Evolutionary conservation across 345 rosid genomes (phyloP).

Genomic region (Physaria fendleri): DNA sequence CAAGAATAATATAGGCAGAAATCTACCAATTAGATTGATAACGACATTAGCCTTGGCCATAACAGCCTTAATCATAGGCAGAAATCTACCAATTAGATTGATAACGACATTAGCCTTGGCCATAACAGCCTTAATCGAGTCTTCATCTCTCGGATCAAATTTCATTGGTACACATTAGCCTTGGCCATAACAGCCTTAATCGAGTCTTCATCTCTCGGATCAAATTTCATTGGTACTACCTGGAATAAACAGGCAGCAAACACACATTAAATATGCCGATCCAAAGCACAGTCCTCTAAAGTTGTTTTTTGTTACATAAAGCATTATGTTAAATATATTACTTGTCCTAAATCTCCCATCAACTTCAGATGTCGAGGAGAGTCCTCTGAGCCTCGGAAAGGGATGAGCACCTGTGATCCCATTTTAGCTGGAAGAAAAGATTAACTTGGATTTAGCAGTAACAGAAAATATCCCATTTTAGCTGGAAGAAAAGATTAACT

Average conservation of each 20-base stretch:
- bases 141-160: constrained; percentile 83
- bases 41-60: constrained; percentile 99
- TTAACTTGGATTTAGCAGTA: background rate
- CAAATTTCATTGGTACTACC: constrained; percentile 92
- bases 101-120: constrained; percentile 98
- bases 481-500: constrained; percentile 39
- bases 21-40: constrained; percentile 85
- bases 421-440: constrained; percentile 58
- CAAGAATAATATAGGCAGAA: background rate
- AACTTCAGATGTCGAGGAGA: constrained; percentile 83
- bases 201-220: constrained; percentile 87
- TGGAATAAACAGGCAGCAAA: constrained; percentile 28
- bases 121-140: constrained; percentile 92
- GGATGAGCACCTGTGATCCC: constrained; percentile 96
- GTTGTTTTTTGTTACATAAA: background rate
- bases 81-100: constrained; percentile 78
- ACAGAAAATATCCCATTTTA: constrained; percentile 51
- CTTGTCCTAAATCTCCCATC: constrained; percentile 99
- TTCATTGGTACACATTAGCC: too few relatives aligned
- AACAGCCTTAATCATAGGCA: constrained; percentile 88
- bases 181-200: constrained; percentile 98
- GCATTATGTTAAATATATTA: constrained; percentile 16
- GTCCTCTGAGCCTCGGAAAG: constrained; percentile 96
- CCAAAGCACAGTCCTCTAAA: background rate
- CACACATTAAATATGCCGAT: background rate